Evolutionary conservation across 1,284 basidiomycete genomes (phyloP), one percentile per base, ranked within the genome.

Genomic region (Sphaerobolus stellatus): DNA sequence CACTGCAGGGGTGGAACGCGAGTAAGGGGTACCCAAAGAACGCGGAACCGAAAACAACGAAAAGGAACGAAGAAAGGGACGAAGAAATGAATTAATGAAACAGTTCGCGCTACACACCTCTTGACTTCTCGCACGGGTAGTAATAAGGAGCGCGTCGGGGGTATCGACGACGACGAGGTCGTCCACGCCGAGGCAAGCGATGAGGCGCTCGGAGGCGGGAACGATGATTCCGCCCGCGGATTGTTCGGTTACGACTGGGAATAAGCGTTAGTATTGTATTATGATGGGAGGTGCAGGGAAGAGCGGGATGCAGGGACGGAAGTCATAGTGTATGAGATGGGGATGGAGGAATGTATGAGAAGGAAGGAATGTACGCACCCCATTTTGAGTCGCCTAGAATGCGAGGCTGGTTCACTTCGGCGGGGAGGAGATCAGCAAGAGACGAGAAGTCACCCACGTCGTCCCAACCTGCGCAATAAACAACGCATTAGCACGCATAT

Each of bases 391-490:
- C 87, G 29, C 89, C 89, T 51, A 92, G 78, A 46, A 92, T 78
- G 64, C 88, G 85, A 30, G 90, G 87, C 62, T 91, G 89, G 66
- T 86, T 88, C 22, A 82, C 76, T 67, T 92, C 89, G 0, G 89
- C 88, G 22, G 89, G 89, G 33, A 92, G 70, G 48, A 91, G 75
- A 65, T 91, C 90, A 4, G 89, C 83, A 30, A 92, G 79, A 46
- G 89, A 91, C 43, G 89, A 90, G 72, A 91, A 92, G 68, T 92
- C 90, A 62, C 89, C 89, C 55, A 92, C 89, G 64, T 92, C 89
- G 66, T 92, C 89, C 90, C 89, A 92, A 76, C 89, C 88, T 90
- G n/a, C 61, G n/a, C n/a, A n/a, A n/a, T n/a, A n/a, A n/a, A n/a
- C n/a, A n/a, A n/a, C n/a, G n/a, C n/a, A n/a, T n/a, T n/a, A n/a